These are phyloP conservation scores for Backusella parvicylindrica DNA, from an alignment of 192 early-diverging fungal species.

Conservation along the genomic window DNA sequence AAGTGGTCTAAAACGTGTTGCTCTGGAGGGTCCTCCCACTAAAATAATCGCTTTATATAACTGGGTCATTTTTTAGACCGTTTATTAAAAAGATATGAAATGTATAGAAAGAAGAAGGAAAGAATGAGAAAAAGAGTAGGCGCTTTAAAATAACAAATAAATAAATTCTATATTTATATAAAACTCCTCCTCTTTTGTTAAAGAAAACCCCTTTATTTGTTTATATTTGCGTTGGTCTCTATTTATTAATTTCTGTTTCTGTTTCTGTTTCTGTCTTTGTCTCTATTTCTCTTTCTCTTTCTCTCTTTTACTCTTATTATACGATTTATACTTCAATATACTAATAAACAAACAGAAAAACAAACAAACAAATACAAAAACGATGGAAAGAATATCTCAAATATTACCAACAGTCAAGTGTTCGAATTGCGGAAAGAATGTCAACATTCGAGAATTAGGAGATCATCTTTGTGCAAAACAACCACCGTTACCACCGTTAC, in stretches of 20 bases:
- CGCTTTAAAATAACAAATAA: slow-evolving; percentile 5
- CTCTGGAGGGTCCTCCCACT: slow-evolving; percentile 95
- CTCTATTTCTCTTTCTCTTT: too few species aligned
- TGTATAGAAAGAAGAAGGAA: not conserved
- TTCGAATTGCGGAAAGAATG: slow-evolving; percentile 52
- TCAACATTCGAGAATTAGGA: slow-evolving; percentile 47
- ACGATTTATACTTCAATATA: not conserved
- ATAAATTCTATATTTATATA: not conserved
- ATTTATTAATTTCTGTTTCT: not conserved
- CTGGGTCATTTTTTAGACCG: not conserved
- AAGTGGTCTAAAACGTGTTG: slow-evolving; percentile 95
- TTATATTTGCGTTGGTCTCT: not conserved
- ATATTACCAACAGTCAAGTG: slow-evolving; percentile 54
- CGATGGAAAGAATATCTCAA: slow-evolving; percentile 44
- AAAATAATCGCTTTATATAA: slow-evolving; percentile 85
- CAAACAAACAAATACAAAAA: not conserved
- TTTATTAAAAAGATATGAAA: not conserved
- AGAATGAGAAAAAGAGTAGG: not conserved
- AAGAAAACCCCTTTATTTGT: not conserved
- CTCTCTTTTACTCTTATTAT: not conserved
- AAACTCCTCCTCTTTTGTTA: not conserved
- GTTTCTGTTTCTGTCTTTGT: slow-evolving; percentile 8
- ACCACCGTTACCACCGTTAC: slow-evolving; percentile 41
- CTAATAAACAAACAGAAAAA: not conserved
- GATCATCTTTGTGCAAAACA: slow-evolving; percentile 50